Conservation (phyloP, 345 rosid genomes). For the Eucalyptus pauciflora region DNA sequence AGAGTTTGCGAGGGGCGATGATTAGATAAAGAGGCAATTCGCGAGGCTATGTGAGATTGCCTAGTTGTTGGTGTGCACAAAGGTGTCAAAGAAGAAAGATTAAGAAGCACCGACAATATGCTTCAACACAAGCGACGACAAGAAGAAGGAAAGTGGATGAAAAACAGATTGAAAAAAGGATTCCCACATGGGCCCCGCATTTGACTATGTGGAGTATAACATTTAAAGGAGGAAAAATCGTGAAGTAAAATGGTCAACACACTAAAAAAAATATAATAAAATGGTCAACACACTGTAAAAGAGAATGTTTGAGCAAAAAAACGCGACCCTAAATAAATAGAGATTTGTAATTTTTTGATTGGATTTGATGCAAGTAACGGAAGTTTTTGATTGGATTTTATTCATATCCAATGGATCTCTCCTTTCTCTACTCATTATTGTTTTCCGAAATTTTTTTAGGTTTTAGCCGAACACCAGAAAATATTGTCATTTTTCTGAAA, state of each 20-base stretch:
- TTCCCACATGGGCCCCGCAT: neutral
- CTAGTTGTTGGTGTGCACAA: neutral
- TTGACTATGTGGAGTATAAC: neutral
- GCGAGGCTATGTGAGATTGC: neutral
- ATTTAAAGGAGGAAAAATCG: neutral
- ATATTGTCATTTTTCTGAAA: too few relatives aligned
- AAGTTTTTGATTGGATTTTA: too few relatives aligned
- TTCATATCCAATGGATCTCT: too few relatives aligned
- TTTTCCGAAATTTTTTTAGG: too few relatives aligned
- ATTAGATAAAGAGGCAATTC: neutral
- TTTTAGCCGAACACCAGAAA: too few relatives aligned
- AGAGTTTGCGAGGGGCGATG: neutral
- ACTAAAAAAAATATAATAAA: too few relatives aligned
- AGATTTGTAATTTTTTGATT: too few relatives aligned
- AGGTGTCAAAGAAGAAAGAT: neutral
- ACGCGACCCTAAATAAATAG: too few relatives aligned
- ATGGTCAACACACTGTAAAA: neutral
- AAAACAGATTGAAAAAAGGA: accelerated
- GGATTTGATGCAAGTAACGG: neutral
- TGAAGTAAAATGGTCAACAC: too few relatives aligned
- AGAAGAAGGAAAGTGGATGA: neutral
- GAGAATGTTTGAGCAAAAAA: neutral
- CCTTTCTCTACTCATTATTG: too few relatives aligned
- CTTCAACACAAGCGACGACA: neutral
- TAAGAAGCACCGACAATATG: neutral